Evolutionary conservation across 768 basidiomycete species (phyloP).

Genomic region (Coprinellus micaceus): DNA sequence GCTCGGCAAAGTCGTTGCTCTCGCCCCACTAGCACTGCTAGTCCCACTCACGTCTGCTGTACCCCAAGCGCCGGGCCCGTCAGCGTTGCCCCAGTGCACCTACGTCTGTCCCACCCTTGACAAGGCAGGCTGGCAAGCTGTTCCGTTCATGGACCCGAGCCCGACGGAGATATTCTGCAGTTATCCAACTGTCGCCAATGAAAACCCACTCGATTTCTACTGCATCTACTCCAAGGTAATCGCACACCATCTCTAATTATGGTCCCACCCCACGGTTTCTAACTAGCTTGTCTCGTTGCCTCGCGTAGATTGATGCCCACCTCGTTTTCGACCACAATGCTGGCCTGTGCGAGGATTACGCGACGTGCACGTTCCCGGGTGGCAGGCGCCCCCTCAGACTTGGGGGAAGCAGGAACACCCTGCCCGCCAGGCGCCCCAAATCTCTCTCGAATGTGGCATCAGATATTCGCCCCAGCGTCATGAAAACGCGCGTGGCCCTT

Average conservation of each 20-base stretch:
- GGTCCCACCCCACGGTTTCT: neutral
- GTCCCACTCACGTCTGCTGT: too few species aligned
- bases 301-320: neutral
- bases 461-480: neutral
- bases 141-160: neutral
- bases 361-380: neutral
- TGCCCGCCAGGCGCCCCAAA: neutral
- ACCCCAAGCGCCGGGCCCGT: neutral
- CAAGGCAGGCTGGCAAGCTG: neutral
- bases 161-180: conserved; percentile 3
- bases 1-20: neutral
- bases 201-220: conserved; percentile 1
- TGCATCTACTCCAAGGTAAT: conserved; percentile 4
- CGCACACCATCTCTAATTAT: too few species aligned
- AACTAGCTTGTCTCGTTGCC: neutral
- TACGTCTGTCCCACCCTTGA: conserved; percentile 3
- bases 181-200: neutral
- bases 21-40: neutral
- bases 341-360: neutral
- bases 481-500: conserved; percentile 3
- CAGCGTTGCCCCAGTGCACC: neutral
- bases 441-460: neutral
- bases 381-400: neutral
- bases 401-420: neutral
- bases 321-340: conserved; percentile 1